Evolutionary conservation across 2,329 filamentous ascomycete genomes (phyloP).

Genomic region (Microdochium paspali): DNA sequence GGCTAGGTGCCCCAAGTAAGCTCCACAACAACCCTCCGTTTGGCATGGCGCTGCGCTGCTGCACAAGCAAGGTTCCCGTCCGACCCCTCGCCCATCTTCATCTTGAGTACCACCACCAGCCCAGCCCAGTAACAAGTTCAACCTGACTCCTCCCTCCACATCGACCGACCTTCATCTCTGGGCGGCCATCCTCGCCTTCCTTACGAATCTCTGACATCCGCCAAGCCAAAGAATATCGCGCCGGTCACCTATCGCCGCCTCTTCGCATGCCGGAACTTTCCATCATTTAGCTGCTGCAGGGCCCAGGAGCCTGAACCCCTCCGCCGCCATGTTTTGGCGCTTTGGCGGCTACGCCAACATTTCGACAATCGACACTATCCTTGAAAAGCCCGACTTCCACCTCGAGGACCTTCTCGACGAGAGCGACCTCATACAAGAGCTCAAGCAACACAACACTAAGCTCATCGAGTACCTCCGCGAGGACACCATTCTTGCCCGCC

Average conservation of each 20-base stretch:
- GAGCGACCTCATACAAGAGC: conserved; percentile 90
- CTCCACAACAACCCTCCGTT: neutral
- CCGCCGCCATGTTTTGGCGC: conserved; percentile 92
- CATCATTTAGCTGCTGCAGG: neutral
- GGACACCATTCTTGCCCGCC: conserved; percentile 70
- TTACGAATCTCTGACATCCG: neutral
- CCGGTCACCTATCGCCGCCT: neutral
- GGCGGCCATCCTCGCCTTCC: neutral
- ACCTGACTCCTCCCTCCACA: no score
- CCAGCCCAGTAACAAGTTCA: no score
- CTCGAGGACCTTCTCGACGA: conserved; percentile 95
- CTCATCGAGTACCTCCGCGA: conserved; percentile 93
- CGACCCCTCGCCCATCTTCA: no score
- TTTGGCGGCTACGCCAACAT: conserved; percentile 98
- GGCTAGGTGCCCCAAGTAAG: no score
- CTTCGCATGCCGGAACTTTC: neutral
- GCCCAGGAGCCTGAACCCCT: conserved; percentile 3
- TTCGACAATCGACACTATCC: conserved; percentile 90
- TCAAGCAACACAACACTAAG: conserved; percentile 97
- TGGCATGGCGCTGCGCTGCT: no score
- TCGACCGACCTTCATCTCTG: no score
- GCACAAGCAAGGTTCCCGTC: no score
- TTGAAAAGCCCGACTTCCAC: conserved; percentile 92
- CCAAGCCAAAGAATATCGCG: neutral
- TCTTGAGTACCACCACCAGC: no score